Evolutionary conservation across 2,329 filamentous ascomycete species (phyloP).

Genomic region (Chrysoporthe puriensis): DNA sequence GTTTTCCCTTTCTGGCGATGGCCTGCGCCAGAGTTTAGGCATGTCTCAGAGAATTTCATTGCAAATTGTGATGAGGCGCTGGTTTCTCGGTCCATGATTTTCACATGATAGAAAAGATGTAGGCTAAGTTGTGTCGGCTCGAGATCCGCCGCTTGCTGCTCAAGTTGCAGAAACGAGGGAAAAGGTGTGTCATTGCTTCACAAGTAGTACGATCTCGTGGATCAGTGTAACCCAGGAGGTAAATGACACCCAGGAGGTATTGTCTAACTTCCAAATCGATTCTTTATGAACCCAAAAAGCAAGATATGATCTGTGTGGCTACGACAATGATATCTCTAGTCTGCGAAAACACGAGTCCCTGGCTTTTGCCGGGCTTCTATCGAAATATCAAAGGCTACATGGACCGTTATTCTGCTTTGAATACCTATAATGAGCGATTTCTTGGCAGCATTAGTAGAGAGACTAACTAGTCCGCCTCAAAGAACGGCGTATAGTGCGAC

Average conservation of each 20-base stretch:
- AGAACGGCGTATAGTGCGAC: too few species aligned
- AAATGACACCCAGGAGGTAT: not conserved
- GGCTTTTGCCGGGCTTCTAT: not conserved
- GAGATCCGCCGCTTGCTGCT: not conserved
- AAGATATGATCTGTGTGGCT: not conserved
- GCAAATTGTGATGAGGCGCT: not conserved
- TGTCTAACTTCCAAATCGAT: not conserved
- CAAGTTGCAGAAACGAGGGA: not conserved
- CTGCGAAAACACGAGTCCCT: not conserved
- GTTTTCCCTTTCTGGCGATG: not conserved
- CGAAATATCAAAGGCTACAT: not conserved
- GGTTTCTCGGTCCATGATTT: not conserved
- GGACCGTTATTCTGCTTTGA: not conserved
- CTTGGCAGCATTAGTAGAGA: too few species aligned
- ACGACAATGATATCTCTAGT: not conserved
- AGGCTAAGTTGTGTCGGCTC: not conserved
- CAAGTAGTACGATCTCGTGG: not conserved
- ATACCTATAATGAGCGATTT: not conserved
- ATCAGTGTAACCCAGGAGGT: not conserved
- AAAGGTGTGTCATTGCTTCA: not conserved
- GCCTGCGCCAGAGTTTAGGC: not conserved
- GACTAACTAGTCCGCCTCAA: not conserved
- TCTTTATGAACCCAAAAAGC: not conserved
- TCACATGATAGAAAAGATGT: not conserved
- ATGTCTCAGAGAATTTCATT: not conserved